A percentile compares a stretch with the other conserved stretches of the same genome.
Evolutionary conservation across 345 rosid species (phyloP).

Genomic region (Mallotus nudiflorus): DNA sequence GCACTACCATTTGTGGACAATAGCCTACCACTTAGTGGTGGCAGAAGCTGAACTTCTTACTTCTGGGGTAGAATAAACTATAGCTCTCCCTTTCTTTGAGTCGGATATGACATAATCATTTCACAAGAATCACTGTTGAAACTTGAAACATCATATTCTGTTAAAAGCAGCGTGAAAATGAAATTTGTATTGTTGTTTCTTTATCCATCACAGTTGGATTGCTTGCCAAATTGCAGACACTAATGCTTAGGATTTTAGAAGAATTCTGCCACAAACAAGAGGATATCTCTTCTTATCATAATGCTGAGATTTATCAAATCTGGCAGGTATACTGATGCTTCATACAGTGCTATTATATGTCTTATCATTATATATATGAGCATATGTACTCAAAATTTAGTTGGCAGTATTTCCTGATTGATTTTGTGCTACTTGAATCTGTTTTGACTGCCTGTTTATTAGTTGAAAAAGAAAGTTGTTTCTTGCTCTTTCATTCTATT

Average conservation of each 20-base stretch:
- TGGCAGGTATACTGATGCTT: conserved; percentile 58
- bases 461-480: background rate
- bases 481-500: background rate
- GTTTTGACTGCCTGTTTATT: too few species aligned
- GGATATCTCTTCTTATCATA: conserved; percentile 16
- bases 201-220: conserved; percentile 9
- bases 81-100: background rate
- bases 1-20: background rate
- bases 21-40: background rate
- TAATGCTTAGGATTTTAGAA: conserved; percentile 54
- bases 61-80: background rate
- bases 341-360: background rate
- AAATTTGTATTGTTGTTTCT: background rate
- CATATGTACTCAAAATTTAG: background rate
- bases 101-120: background rate
- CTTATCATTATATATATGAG: background rate
- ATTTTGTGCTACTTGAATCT: too few species aligned
- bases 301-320: conserved; percentile 34
- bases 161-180: background rate
- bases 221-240: conserved; percentile 50
- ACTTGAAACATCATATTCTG: background rate
- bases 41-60: background rate
- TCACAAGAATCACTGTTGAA: background rate
- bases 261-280: conserved; percentile 24
- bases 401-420: too few species aligned